Evolutionary conservation across 2,329 filamentous ascomycete genomes (phyloP).

Genomic region (Aspergillus ochraceus): DNA sequence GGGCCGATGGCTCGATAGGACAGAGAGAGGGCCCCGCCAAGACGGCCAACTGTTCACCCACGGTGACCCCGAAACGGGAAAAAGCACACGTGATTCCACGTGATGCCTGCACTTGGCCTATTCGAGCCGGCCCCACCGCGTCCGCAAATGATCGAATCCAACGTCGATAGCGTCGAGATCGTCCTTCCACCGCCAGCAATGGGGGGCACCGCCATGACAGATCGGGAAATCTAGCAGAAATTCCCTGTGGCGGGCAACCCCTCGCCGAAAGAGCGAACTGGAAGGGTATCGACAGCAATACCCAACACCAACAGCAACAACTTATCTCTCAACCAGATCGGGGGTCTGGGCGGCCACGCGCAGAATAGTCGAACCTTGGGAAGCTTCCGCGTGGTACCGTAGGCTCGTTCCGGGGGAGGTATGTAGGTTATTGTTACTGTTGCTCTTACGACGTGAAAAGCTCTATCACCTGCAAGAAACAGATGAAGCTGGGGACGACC

Average conservation of each 20-base stretch:
- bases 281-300: neutral
- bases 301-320: neutral
- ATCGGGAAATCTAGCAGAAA: neutral
- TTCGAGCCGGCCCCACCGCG: conserved; percentile 2
- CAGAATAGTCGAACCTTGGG: conserved; percentile 18
- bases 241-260: neutral
- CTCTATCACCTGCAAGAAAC: neutral
- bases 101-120: neutral
- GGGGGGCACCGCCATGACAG: neutral
- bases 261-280: neutral
- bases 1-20: neutral
- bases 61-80: neutral
- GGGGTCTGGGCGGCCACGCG: conserved; percentile 3
- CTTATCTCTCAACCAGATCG: neutral
- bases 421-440: neutral
- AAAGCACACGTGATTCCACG: neutral
- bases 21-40: neutral
- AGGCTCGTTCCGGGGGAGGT: conserved; percentile 9
- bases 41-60: conserved; percentile 1
- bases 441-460: neutral
- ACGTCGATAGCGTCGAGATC: conserved; percentile 16
- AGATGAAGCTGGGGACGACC: neutral
- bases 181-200: conserved; percentile 5
- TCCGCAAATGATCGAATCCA: conserved; percentile 6
- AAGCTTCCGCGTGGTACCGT: conserved; percentile 20